Evolutionary conservation across 768 basidiomycete species (phyloP).

Genomic region (Lactarius psammicola): DNA sequence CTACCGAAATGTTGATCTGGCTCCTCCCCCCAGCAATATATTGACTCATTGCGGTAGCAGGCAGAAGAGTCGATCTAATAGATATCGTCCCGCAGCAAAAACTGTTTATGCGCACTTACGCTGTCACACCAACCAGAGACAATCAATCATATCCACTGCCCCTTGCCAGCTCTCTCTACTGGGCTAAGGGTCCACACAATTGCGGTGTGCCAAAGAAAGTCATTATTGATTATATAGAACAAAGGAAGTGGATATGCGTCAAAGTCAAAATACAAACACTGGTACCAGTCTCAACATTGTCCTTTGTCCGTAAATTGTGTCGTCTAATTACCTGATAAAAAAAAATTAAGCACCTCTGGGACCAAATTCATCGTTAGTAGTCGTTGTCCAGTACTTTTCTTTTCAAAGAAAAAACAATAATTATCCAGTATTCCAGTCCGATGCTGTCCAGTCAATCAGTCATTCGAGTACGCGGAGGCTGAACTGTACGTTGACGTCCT

Average conservation of each 20-base stretch:
- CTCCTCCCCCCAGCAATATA: slow-evolving; percentile 51
- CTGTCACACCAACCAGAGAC: slow-evolving; percentile 13
- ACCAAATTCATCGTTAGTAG: background rate
- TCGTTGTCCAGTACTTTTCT: background rate
- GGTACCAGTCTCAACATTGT: background rate
- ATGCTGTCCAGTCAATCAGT: background rate
- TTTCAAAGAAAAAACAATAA: background rate
- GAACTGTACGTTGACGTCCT: slow-evolving; percentile 25
- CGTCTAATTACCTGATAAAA: slow-evolving; percentile 4
- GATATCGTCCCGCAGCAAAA: background rate
- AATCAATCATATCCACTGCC: background rate
- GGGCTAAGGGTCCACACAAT: background rate
- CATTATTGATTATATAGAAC: background rate
- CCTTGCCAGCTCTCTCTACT: background rate
- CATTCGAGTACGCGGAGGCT: slow-evolving; percentile 26
- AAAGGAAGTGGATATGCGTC: slow-evolving; percentile 2
- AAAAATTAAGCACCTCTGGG: background rate
- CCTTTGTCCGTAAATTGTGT: background rate
- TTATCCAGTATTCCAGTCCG: background rate
- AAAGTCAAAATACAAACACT: slow-evolving; percentile 11
- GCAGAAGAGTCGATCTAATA: slow-evolving; percentile 3
- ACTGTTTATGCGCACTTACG: background rate
- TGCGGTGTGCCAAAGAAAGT: background rate
- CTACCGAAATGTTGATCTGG: slow-evolving; percentile 15
- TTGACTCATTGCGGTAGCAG: slow-evolving; percentile 47